Conservation (phyloP, 352 stramenopile genomes). For the Globisporangium spinosum region DNA sequence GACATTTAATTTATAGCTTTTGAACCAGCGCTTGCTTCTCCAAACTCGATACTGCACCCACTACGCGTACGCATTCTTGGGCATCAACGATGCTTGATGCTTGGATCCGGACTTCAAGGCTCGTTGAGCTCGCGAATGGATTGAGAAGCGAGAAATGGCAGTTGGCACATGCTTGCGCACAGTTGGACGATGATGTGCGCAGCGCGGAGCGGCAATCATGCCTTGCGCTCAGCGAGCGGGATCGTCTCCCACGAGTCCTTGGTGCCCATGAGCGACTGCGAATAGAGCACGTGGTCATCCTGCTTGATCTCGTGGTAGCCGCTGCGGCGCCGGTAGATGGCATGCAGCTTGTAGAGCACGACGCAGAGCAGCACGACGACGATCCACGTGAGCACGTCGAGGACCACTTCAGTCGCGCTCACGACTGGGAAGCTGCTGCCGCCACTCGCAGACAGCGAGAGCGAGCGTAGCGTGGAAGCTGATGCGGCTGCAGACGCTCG, state of each 20-base stretch:
- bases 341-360: slow-evolving; percentile 41
- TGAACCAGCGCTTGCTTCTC: background rate
- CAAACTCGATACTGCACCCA: background rate
- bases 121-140: background rate
- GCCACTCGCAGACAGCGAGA: background rate
- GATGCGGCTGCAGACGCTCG: background rate
- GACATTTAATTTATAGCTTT: slow-evolving; percentile 1
- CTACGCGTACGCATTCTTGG: background rate
- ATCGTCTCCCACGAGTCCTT: slow-evolving; percentile 72
- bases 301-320: slow-evolving; percentile 52
- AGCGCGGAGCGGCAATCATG: background rate
- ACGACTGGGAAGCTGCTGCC: slow-evolving; percentile 3
- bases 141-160: background rate
- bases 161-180: background rate
- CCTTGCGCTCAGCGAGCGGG: slow-evolving; percentile 1
- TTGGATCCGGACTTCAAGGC: background rate
- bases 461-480: slow-evolving; percentile 5
- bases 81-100: background rate
- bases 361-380: slow-evolving; percentile 39
- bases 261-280: slow-evolving; percentile 46
- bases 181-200: background rate
- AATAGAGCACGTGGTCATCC: slow-evolving; percentile 66
- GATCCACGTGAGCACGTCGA: slow-evolving; percentile 41
- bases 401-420: slow-evolving; percentile 23
- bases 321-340: slow-evolving; percentile 41